Conservation (phyloP, 106 monocot genomes). For the Allium fistulosum region DNA sequence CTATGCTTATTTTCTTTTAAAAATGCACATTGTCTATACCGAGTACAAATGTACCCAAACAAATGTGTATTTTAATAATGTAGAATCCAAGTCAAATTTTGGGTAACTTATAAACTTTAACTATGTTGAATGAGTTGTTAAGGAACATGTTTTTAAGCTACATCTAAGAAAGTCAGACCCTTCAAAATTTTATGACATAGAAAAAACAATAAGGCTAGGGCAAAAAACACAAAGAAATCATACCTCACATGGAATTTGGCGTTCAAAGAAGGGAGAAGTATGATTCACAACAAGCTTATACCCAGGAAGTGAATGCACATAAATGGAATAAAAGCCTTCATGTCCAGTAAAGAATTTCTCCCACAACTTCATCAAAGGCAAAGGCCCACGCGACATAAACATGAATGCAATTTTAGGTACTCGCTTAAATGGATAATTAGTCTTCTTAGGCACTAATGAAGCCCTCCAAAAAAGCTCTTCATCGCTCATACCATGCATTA, state of each 20-base stretch:
- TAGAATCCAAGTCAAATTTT: too few species aligned
- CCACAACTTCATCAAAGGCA: constrained; percentile 74
- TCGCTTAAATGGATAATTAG: constrained; percentile 53
- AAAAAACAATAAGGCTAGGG: not conserved
- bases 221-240: not conserved
- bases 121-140: too few species aligned
- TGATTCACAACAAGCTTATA: constrained; percentile 64
- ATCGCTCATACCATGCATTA: constrained; percentile 66
- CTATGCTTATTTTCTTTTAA: too few species aligned
- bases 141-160: too few species aligned
- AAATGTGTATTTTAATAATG: too few species aligned
- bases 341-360: constrained; percentile 82
- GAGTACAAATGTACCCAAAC: too few species aligned
- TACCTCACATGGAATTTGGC: constrained; percentile 86
- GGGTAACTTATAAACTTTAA: too few species aligned
- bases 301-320: constrained; percentile 60
- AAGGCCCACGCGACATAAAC: constrained; percentile 69
- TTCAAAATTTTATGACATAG: not conserved
- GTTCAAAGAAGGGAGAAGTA: constrained; percentile 56
- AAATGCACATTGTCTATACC: too few species aligned
- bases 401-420: constrained; percentile 86
- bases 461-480: constrained; percentile 88
- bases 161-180: not conserved
- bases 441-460: constrained; percentile 61
- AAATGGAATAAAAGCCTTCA: constrained; percentile 57